Percentiles rank a stretch among this genome's conserved stretches.
phyloP scores from a whole-genome alignment of 176 grass and related monocot genomes.

The Aegilops sharonensis region DNA sequence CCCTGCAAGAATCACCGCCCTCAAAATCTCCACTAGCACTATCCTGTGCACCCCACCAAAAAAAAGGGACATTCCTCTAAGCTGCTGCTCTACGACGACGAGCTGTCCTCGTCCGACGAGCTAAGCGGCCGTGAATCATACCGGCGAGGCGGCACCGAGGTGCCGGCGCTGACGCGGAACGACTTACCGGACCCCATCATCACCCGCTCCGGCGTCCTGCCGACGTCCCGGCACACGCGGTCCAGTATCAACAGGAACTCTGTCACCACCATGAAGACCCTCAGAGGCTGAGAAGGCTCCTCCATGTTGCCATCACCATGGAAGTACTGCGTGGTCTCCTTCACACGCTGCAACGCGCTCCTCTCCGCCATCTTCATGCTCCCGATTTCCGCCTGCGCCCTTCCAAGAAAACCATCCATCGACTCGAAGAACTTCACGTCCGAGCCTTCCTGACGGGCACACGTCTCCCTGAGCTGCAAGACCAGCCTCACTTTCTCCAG shows the following conservation, averaged over 20 bases:
- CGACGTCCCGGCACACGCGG: slow-evolving; percentile 64
- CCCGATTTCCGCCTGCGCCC: slow-evolving; percentile 36
- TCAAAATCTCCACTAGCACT: slow-evolving; percentile 7
- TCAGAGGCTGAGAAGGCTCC: slow-evolving; percentile 48
- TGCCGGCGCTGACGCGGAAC: slow-evolving; percentile 40
- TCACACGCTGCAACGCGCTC: slow-evolving; percentile 35
- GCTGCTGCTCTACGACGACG: slow-evolving; percentile 36
- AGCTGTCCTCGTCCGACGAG: slow-evolving; percentile 56
- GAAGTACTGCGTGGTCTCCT: slow-evolving; percentile 72
- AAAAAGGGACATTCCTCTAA: slow-evolving; percentile 4
- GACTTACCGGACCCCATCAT: slow-evolving; percentile 66
- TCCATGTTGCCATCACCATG: slow-evolving; percentile 53
- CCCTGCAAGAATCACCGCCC: slow-evolving; percentile 26
- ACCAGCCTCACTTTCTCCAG: slow-evolving; percentile 59
- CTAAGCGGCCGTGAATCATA: slow-evolving; percentile 20
- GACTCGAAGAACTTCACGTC: slow-evolving; percentile 47
- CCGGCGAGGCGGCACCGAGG: slow-evolving; percentile 23
- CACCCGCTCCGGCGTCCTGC: slow-evolving; percentile 57
- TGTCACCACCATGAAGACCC: slow-evolving; percentile 66
- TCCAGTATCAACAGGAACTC: slow-evolving; percentile 65
- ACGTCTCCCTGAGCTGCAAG: slow-evolving; percentile 50
- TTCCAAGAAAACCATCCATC: slow-evolving; percentile 47
- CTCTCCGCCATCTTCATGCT: slow-evolving; percentile 41
- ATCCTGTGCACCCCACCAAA: background rate
- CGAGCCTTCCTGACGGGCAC: slow-evolving; percentile 14